Conservation (phyloP, 257 asterid species). For the Leonotis leonurus region DNA sequence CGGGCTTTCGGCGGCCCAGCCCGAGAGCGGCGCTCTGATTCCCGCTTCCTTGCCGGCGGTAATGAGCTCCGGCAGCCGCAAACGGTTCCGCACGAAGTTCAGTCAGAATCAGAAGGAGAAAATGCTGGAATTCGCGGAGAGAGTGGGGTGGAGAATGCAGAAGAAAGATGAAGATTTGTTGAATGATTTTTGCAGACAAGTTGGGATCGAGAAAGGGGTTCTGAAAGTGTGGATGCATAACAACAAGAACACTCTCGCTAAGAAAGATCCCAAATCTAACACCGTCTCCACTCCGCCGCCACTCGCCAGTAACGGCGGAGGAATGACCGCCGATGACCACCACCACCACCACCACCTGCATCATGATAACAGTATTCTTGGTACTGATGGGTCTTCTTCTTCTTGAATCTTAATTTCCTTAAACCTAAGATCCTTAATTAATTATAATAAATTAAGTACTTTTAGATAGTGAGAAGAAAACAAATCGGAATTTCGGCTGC, state of each 20-base stretch:
- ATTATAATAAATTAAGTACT: constrained; percentile 26
- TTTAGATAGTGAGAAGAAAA: neutral
- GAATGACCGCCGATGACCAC: constrained; percentile 22
- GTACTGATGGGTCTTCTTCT: constrained; percentile 55
- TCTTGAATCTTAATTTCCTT: constrained; percentile 31
- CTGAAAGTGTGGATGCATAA: constrained; percentile 95
- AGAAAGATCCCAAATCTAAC: constrained; percentile 17
- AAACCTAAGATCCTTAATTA: no score
- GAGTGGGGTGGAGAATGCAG: constrained; percentile 76
- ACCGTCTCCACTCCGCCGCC: constrained; percentile 22
- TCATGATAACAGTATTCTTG: constrained; percentile 21
- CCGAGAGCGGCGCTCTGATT: constrained; percentile 7
- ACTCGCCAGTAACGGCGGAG: constrained; percentile 16
- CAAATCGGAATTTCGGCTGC: neutral
- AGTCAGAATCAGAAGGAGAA: constrained; percentile 54
- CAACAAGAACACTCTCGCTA: constrained; percentile 57
- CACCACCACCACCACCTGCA: constrained; percentile 33
- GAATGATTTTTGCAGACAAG: constrained; percentile 41
- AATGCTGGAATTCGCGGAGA: constrained; percentile 67
- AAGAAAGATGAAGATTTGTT: constrained; percentile 60
- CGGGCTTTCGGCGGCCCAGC: constrained; percentile 37
- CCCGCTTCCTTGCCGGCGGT: constrained; percentile 12
- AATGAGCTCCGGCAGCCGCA: constrained; percentile 34
- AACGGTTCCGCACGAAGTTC: constrained; percentile 70
- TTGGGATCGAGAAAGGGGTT: constrained; percentile 62